A percentile compares a stretch with the other conserved stretches of the same genome.
These are phyloP conservation scores for Acanthamoeba triangularis DNA, from an alignment of 208 protist genomes.

Conservation along the genomic window DNA sequence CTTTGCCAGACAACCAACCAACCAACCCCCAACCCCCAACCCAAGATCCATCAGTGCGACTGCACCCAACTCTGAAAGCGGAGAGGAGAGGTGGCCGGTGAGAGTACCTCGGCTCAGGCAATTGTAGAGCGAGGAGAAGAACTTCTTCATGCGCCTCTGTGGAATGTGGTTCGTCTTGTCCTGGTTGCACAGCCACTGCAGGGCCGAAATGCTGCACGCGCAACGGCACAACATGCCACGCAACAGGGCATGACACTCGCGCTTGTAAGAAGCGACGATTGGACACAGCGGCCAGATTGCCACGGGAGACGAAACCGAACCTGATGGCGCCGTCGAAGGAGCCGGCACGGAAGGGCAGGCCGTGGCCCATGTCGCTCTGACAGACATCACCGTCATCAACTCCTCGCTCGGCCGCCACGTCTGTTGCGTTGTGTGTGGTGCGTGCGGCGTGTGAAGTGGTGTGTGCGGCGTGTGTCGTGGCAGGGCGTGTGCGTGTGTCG, in stretches of 20 bases:
- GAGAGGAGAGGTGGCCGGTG: not conserved
- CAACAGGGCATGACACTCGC: too few species aligned
- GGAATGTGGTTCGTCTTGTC: constrained; percentile 96
- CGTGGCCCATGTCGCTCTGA: constrained; percentile 96
- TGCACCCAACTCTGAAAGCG: too few species aligned
- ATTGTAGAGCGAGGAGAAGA: constrained; percentile 98
- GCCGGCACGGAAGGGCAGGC: constrained; percentile 97
- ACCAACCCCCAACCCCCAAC: too few species aligned
- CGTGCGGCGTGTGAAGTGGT: too few species aligned
- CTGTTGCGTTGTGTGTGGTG: not conserved
- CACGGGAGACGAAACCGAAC: not conserved
- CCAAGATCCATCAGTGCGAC: too few species aligned
- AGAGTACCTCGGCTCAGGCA: constrained; percentile 90
- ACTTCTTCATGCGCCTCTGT: constrained; percentile 94
- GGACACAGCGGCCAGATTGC: not conserved
- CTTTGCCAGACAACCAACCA: too few species aligned
- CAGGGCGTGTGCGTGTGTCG: too few species aligned
- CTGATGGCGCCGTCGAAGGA: constrained; percentile 98
- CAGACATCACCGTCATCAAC: constrained; percentile 93
- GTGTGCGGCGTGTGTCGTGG: too few species aligned
- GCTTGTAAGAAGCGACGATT: not conserved
- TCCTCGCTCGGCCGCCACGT: constrained; percentile 93
- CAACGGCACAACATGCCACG: not conserved
- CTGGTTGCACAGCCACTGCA: constrained; percentile 99
- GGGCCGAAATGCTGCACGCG: constrained; percentile 96